Base-by-base conservation (phyloP, 1,284 basidiomycete genomes). In the Cryptococcus maquisensis region DNA sequence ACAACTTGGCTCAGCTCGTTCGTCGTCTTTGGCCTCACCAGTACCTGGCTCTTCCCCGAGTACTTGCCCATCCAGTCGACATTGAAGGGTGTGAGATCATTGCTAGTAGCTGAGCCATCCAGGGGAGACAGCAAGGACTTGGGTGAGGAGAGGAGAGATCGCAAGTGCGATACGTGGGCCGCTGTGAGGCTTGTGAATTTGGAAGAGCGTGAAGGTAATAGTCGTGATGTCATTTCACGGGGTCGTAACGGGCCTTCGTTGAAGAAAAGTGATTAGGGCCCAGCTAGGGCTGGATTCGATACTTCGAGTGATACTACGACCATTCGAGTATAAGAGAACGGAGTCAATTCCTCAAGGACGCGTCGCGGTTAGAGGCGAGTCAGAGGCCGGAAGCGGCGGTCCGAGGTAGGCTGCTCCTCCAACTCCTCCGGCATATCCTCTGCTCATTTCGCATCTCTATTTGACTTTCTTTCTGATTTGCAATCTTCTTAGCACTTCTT, bases 51-150 rank as follows among this genome's bases (percentile, higher is more conserved):
- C 39, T 81, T 78, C 20, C 95, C 95, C 54, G 83, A 82, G 74
- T 96, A 98, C 76, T 96, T 96, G 69, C 87, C 86, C 88, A 98
- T 93, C 95, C 95, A 98, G 74, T 98, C 95, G 63, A 83, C 80
- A 75, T 98, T 98, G 81, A 83, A 96, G 0, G 78, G 80, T n/a
- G 82, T 81, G 32, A 98, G 82, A 63, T 97, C 94, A 13, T 86
- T 83, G 3, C 52, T 38, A 5, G 66, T 59, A 6, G 74, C 68
- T 0, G 75, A 71, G 2, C 67, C 71, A 24, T 75, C 69, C 21
- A 80, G 56, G 5, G 79, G 80, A 15, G 79, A 80, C 35, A 81
- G 65, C 35, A 81, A 63, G n/a, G 76, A 75, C 8, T 73, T 69
- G 0, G 77, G 71, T 0, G 76, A 74, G 3, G 79, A 69, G 1